A percentile compares a stretch with the other conserved stretches of the same genome.
Conservation (phyloP, 805 yeast species). For the Saturnispora besseyi region DNA sequence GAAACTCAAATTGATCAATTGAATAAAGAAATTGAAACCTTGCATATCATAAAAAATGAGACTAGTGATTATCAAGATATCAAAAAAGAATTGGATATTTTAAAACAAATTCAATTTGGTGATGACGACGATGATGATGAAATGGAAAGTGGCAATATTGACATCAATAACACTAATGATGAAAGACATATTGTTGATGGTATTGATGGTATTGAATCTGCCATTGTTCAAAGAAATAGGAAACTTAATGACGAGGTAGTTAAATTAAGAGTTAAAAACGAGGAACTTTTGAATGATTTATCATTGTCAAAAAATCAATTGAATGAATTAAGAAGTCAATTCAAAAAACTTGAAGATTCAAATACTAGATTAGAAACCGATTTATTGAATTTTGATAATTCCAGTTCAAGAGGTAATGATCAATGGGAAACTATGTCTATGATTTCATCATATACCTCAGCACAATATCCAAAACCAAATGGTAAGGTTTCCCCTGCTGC, state of each 20-base stretch:
- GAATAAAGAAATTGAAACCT: constrained; percentile 39
- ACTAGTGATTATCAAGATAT: constrained; percentile 72
- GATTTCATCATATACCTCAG: constrained; percentile 45
- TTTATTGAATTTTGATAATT: constrained; percentile 47
- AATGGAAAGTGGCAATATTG: constrained; percentile 26
- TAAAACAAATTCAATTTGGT: constrained; percentile 73
- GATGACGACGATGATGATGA: constrained; percentile 26
- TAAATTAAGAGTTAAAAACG: constrained; percentile 51
- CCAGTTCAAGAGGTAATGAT: constrained; percentile 25
- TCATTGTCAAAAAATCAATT: constrained; percentile 33
- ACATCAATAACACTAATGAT: constrained; percentile 6
- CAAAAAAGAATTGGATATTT: constrained; percentile 62
- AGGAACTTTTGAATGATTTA: constrained; percentile 35
- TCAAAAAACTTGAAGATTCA: constrained; percentile 40
- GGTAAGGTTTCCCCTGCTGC: constrained; percentile 43
- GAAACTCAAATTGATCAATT: constrained; percentile 40
- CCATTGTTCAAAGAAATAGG: constrained; percentile 59
- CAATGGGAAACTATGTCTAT: constrained; percentile 57
- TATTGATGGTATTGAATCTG: constrained; percentile 33
- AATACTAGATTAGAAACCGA: constrained; percentile 53
- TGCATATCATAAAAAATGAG: constrained; percentile 40
- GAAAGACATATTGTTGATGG: constrained; percentile 26
- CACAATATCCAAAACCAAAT: not conserved
- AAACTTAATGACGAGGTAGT: constrained; percentile 64
- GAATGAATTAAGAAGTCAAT: constrained; percentile 28